Percentiles rank a stretch among this genome's conserved stretches.
phyloP scores from a whole-genome alignment of 768 basidiomycete species.

The Mycena galopus region DNA sequence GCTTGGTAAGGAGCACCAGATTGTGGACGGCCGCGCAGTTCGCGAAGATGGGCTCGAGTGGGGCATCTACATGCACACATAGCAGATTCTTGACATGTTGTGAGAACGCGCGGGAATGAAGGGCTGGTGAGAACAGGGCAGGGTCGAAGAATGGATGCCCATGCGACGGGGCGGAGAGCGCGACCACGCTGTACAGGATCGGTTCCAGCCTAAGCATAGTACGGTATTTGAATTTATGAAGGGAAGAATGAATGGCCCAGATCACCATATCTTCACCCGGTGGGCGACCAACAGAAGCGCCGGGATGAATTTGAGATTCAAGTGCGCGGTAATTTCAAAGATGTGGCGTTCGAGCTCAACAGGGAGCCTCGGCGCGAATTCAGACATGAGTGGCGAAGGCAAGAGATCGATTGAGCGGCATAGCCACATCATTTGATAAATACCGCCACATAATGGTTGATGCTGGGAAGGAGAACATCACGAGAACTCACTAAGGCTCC shows the following conservation, averaged over 20 bases:
- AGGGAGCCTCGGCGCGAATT: background rate
- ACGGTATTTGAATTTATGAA: background rate
- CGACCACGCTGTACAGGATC: conserved; percentile 15
- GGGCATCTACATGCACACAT: too few species aligned
- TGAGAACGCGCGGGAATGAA: conserved; percentile 1
- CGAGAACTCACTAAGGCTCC: too few species aligned
- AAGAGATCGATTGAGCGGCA: background rate
- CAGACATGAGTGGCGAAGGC: background rate
- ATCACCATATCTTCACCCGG: conserved; percentile 12
- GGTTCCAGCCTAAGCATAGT: conserved; percentile 1
- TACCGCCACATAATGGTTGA: too few species aligned
- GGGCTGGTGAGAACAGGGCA: background rate
- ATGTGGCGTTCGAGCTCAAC: conserved; percentile 2
- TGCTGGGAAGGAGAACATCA: too few species aligned
- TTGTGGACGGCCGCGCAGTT: too few species aligned
- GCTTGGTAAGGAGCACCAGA: conserved; percentile 71
- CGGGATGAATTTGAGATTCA: conserved; percentile 5
- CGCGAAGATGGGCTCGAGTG: too few species aligned
- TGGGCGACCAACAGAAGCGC: conserved; percentile 8
- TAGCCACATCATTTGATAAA: background rate
- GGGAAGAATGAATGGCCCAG: background rate
- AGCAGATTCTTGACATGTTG: conserved; percentile 9
- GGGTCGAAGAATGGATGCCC: conserved; percentile 3
- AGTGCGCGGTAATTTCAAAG: background rate
- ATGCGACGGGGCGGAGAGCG: background rate